A percentile compares a stretch with the other conserved stretches of the same genome.
Conservation (phyloP, 2,329 filamentous ascomycete genomes). For the Stemphylium lycopersici region DNA sequence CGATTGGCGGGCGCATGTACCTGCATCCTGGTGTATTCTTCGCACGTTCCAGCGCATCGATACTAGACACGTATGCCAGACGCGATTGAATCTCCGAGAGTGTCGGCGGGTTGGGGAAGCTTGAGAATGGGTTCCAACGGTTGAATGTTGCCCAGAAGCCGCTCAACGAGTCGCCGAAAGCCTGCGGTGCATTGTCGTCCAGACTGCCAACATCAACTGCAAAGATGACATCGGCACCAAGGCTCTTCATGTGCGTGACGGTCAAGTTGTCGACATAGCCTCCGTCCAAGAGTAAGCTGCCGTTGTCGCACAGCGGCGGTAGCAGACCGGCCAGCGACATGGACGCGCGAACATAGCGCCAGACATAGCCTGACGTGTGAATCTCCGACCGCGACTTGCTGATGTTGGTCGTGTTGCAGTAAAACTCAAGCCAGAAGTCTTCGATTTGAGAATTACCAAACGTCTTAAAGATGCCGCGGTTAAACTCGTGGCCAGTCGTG, state of each 20-base stretch:
- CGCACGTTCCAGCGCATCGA: conserved; percentile 91
- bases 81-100: conserved; percentile 94
- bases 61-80: conserved; percentile 91
- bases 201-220: conserved; percentile 92
- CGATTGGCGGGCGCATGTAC: conserved; percentile 96
- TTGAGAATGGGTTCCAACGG: conserved; percentile 94
- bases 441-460: conserved; percentile 97
- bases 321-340: conserved; percentile 95
- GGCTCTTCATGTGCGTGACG: conserved; percentile 93
- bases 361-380: conserved; percentile 95
- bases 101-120: conserved; percentile 88
- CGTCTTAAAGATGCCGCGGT: conserved; percentile 97
- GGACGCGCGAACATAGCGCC: conserved; percentile 93
- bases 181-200: conserved; percentile 89
- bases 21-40: conserved; percentile 90
- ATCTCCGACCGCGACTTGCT: conserved; percentile 90
- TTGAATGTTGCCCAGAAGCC: conserved; percentile 95
- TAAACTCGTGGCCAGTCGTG: conserved; percentile 98
- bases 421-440: conserved; percentile 98
- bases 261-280: conserved; percentile 98
- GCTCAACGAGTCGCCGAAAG: conserved; percentile 91
- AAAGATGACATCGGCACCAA: conserved; percentile 93
- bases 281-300: conserved; percentile 93
- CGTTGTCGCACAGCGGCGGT: conserved; percentile 94
- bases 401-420: conserved; percentile 99